A percentile compares a stretch with the other conserved stretches of the same genome.
phyloP scores from a whole-genome alignment of 768 basidiomycete genomes.

The Jaapia argillacea region DNA sequence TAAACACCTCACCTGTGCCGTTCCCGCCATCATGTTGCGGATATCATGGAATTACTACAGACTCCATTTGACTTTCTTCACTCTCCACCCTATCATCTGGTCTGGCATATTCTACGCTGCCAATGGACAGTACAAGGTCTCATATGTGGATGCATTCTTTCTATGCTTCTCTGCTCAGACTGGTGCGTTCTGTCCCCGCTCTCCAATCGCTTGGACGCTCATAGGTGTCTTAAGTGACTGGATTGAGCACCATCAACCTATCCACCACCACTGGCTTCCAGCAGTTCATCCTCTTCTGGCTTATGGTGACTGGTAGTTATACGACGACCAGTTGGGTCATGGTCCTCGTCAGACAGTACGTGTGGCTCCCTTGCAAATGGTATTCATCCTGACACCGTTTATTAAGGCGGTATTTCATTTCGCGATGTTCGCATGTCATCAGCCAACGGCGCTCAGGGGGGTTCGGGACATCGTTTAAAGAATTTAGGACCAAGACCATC shows the following conservation, averaged over 20 bases:
- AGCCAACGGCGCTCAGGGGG: background rate
- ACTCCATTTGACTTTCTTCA: constrained; percentile 38
- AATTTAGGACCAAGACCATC: background rate
- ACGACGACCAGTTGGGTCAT: constrained; percentile 54
- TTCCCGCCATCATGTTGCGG: too few species aligned
- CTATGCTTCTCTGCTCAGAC: constrained; percentile 53
- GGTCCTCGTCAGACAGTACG: constrained; percentile 45
- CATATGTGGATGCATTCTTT: constrained; percentile 49
- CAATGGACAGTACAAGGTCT: constrained; percentile 41
- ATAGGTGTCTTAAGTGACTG: constrained; percentile 19
- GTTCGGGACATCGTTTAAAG: background rate
- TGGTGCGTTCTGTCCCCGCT: background rate
- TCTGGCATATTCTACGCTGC: constrained; percentile 57
- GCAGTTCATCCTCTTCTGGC: constrained; percentile 39
- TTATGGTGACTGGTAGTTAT: constrained; percentile 38
- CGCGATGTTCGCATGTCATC: constrained; percentile 22
- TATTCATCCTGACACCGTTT: too few species aligned
- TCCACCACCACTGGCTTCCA: constrained; percentile 39
- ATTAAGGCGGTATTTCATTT: constrained; percentile 34
- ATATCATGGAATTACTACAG: constrained; percentile 39
- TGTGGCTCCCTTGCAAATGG: too few species aligned
- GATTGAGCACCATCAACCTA: constrained; percentile 33
- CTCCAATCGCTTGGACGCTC: background rate
- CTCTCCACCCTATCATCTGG: constrained; percentile 46
- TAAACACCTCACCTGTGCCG: too few species aligned